Percentiles rank a stretch among this genome's conserved stretches.
Conservation (phyloP, 169 alveolate species). For the Plasmodium relictum region DNA sequence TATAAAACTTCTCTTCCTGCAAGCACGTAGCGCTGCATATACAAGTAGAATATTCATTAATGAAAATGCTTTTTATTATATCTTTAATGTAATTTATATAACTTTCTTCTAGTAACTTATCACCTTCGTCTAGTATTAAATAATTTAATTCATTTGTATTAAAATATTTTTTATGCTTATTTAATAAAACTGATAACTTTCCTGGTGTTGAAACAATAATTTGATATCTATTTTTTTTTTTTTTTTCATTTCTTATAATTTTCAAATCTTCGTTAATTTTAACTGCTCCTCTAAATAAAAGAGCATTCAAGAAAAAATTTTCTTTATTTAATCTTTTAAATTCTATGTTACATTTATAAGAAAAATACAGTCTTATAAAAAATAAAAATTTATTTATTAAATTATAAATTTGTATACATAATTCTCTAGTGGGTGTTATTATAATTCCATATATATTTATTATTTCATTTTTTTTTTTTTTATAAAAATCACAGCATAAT, state of each 20-base stretch:
- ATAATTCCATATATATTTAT: slow-evolving; percentile 86
- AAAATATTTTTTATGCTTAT: slow-evolving; percentile 22
- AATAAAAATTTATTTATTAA: slow-evolving; percentile 52
- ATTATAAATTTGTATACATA: slow-evolving; percentile 90
- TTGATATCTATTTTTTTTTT: slow-evolving; percentile 56
- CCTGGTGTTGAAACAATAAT: slow-evolving; percentile 60
- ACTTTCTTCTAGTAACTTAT: slow-evolving; percentile 58
- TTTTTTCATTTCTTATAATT: slow-evolving; percentile 53
- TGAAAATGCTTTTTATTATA: slow-evolving; percentile 14
- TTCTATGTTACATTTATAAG: slow-evolving; percentile 3
- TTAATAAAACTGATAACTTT: slow-evolving; percentile 33
- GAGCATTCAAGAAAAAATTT: slow-evolving; percentile 28
- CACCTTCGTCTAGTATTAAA: slow-evolving; percentile 68
- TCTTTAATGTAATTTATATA: slow-evolving; percentile 50
- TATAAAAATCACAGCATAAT: neutral
- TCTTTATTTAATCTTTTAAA: slow-evolving; percentile 39
- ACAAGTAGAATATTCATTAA: slow-evolving; percentile 50
- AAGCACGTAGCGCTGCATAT: slow-evolving; percentile 71
- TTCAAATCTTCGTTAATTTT: slow-evolving; percentile 60
- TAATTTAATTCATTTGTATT: slow-evolving; percentile 38
- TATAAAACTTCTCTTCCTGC: slow-evolving; percentile 55
- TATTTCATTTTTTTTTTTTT: slow-evolving; percentile 3
- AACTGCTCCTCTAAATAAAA: slow-evolving; percentile 58
- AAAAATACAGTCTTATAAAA: slow-evolving; percentile 61
- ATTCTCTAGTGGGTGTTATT: slow-evolving; percentile 95